These are phyloP conservation scores for Fusarium algeriense DNA, from an alignment of 2,329 filamentous ascomycete genomes.

Conservation along the genomic window DNA sequence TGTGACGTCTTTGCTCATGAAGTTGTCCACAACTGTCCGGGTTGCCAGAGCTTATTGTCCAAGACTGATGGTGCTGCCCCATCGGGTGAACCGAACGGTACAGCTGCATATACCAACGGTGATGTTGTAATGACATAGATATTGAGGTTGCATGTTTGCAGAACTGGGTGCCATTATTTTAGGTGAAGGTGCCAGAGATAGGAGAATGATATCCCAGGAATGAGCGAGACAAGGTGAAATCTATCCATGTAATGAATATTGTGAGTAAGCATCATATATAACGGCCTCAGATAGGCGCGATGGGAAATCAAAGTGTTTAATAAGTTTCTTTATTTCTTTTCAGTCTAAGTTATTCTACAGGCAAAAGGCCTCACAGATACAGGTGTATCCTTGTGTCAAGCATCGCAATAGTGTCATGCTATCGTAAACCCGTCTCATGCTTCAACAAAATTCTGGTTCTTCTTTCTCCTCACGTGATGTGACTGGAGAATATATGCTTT, in stretches of 20 bases:
- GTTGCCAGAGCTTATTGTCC: constrained; percentile 73
- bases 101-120: constrained; percentile 52
- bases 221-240: constrained; percentile 17
- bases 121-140: constrained; percentile 57
- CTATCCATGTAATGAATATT: constrained; percentile 22
- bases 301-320: constrained; percentile 9
- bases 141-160: neutral
- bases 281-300: constrained; percentile 25
- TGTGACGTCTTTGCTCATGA: constrained; percentile 97
- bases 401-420: constrained; percentile 19
- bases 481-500: neutral
- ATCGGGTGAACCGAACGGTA: constrained; percentile 48
- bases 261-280: constrained; percentile 15
- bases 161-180: neutral
- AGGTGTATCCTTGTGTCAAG: constrained; percentile 24
- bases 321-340: constrained; percentile 15
- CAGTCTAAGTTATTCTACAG: constrained; percentile 6
- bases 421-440: constrained; percentile 22
- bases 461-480: constrained; percentile 9
- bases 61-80: constrained; percentile 29
- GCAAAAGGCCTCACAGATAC: constrained; percentile 4
- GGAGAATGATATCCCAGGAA: constrained; percentile 28
- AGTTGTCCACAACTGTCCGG: constrained; percentile 94
- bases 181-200: neutral
- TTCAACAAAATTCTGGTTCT: constrained; percentile 19